Conservation (phyloP, 192 early-diverging fungal species). For the Backusella mclennaniae region DNA sequence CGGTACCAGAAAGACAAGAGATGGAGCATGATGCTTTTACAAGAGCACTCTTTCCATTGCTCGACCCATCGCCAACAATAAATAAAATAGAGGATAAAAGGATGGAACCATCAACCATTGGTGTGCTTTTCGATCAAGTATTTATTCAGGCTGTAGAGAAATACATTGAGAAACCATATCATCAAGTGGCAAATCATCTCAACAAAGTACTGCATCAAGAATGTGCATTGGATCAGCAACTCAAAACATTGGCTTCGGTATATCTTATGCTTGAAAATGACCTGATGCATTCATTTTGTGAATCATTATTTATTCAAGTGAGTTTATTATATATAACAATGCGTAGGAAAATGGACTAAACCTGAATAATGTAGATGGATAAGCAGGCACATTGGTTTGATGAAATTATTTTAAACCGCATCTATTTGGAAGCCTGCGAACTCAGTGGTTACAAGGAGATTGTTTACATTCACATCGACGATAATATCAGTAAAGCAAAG, state of each 20-base stretch:
- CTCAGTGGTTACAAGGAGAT: slow-evolving; percentile 13
- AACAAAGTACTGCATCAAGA: slow-evolving; percentile 23
- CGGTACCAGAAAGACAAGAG: neutral
- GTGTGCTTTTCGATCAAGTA: neutral
- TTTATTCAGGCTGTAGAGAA: slow-evolving; percentile 14
- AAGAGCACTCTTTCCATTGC: neutral
- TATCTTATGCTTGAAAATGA: slow-evolving; percentile 42
- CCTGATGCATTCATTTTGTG: slow-evolving; percentile 38
- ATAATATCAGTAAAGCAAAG: neutral
- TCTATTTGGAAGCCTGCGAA: slow-evolving; percentile 24
- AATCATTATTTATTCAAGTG: slow-evolving; percentile 33
- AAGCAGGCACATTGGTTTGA: slow-evolving; percentile 38
- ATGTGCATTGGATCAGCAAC: slow-evolving; percentile 25
- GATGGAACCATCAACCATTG: neutral
- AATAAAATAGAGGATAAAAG: neutral
- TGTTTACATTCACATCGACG: slow-evolving; percentile 26
- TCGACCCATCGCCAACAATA: neutral
- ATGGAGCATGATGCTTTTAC: neutral
- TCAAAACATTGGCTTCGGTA: slow-evolving; percentile 29
- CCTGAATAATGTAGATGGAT: slow-evolving; percentile 27
- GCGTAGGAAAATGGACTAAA: neutral
- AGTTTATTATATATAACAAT: neutral
- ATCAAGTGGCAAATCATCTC: slow-evolving; percentile 19
- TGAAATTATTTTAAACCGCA: slow-evolving; percentile 29
- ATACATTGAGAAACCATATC: slow-evolving; percentile 34